Evolutionary conservation across 257 asterid species (phyloP).

Genomic region (Nicotiana attenuata): DNA sequence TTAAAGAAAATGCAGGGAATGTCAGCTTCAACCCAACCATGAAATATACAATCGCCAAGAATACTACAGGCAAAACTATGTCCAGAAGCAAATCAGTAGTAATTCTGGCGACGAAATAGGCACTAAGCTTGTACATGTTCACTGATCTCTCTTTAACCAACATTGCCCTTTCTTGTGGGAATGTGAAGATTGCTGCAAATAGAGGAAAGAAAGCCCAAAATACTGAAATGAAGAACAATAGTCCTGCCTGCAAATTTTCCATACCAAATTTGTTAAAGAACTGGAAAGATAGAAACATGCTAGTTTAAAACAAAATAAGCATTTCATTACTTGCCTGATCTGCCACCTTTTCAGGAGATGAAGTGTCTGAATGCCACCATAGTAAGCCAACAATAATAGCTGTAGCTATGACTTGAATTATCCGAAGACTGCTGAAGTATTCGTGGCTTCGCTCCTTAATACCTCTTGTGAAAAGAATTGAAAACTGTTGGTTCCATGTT

Average conservation of each 20-base stretch:
- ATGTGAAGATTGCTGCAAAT: conserved; percentile 38
- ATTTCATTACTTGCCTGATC: conserved; percentile 32
- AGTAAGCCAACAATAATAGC: conserved; percentile 31
- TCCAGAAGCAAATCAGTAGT: conserved; percentile 38
- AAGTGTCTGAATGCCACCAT: conserved; percentile 34
- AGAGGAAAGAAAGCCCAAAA: conserved; percentile 39
- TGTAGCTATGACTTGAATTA: conserved; percentile 32
- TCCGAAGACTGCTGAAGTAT: conserved; percentile 34
- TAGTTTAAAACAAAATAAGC: neutral
- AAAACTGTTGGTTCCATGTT: conserved; percentile 36
- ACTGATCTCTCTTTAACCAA: conserved; percentile 45
- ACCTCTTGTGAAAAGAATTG: conserved; percentile 33
- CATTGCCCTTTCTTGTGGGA: conserved; percentile 43
- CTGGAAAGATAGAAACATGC: neutral
- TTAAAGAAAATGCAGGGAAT: conserved; percentile 30
- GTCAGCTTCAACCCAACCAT: conserved; percentile 37
- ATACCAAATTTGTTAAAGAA: neutral
- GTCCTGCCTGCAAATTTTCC: conserved; percentile 35
- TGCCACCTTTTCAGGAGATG: conserved; percentile 20
- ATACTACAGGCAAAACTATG: conserved; percentile 30
- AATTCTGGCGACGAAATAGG: conserved; percentile 36
- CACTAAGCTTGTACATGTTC: conserved; percentile 42
- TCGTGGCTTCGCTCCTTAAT: conserved; percentile 41
- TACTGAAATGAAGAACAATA: conserved; percentile 41
- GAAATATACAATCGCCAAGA: conserved; percentile 33